Conservation (phyloP, 495 filamentous ascomycete genomes). For the Cenococcum geophilum region DNA sequence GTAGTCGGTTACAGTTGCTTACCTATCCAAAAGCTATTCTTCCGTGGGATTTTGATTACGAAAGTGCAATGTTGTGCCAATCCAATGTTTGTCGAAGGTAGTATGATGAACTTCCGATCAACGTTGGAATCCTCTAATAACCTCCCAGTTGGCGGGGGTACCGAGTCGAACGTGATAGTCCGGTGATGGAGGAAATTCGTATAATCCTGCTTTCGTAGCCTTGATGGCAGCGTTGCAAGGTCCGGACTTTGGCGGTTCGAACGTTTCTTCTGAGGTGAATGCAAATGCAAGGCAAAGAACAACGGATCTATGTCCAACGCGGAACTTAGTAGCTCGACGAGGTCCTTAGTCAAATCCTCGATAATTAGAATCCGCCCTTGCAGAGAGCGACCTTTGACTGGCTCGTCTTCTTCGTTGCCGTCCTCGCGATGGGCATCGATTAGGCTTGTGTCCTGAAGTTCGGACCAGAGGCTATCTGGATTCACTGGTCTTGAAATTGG, state of each 20-base stretch:
- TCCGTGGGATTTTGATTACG: background rate
- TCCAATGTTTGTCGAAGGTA: constrained; percentile 7
- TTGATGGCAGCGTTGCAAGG: constrained; percentile 13
- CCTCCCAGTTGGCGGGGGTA: background rate
- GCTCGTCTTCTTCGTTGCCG: no score
- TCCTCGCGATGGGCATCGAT: no score
- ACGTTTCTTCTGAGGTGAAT: constrained; percentile 4
- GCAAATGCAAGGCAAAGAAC: constrained; percentile 21
- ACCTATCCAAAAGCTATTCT: constrained; percentile 18
- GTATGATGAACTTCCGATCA: constrained; percentile 10
- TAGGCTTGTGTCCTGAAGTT: no score
- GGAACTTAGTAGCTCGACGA: constrained; percentile 17
- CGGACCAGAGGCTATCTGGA: no score
- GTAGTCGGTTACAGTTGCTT: no score
- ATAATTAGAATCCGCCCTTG: constrained; percentile 21
- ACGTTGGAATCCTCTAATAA: constrained; percentile 2
- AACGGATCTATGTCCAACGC: constrained; percentile 15
- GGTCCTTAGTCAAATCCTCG: constrained; percentile 18
- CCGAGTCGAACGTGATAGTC: constrained; percentile 3
- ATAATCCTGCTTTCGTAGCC: constrained; percentile 1
- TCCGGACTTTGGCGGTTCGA: constrained; percentile 13
- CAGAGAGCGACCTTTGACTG: no score
- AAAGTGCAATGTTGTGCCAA: constrained; percentile 23
- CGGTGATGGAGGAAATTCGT: constrained; percentile 19
- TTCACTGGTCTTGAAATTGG: no score